Percentiles rank a stretch among this genome's conserved stretches.
These are phyloP conservation scores for Hirschfeldia incana DNA, from an alignment of 345 rosid species.

Conservation along the genomic window DNA sequence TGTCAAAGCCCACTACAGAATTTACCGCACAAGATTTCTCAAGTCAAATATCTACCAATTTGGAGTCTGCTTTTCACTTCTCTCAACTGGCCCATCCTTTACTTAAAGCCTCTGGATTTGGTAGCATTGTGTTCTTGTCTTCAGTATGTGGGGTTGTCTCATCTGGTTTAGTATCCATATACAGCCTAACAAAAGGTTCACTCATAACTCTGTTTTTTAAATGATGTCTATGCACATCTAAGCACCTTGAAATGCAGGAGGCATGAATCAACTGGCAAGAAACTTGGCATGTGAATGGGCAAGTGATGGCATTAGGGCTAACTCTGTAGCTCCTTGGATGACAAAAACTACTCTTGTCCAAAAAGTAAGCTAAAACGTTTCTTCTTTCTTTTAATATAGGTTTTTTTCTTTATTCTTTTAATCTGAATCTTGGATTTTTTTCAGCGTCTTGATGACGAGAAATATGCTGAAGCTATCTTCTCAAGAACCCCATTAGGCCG, in stretches of 20 bases:
- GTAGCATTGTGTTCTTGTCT: neutral
- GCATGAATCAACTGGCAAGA: neutral
- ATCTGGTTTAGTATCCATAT: neutral
- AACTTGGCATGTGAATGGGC: neutral
- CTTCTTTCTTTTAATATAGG: neutral
- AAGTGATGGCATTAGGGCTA: neutral
- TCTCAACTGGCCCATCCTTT: conserved; percentile 17
- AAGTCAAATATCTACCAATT: neutral
- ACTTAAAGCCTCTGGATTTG: conserved; percentile 10
- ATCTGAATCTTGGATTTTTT: neutral
- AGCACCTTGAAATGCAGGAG: neutral
- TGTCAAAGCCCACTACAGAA: neutral
- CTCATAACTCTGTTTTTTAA: neutral
- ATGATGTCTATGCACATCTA: neutral
- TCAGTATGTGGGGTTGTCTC: neutral
- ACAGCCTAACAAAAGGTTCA: neutral
- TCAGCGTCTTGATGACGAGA: neutral
- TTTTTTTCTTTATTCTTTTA: too few relatives aligned
- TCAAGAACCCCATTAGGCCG: conserved; percentile 32
- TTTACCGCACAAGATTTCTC: conserved; percentile 16
- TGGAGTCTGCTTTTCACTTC: conserved; percentile 16
- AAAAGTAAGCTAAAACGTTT: neutral
- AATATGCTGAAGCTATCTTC: neutral
- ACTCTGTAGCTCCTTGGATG: neutral
- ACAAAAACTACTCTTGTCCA: neutral